These are phyloP conservation scores for Heracleum sosnowskyi DNA, from an alignment of 129 eudicot genomes.

Conservation along the genomic window DNA sequence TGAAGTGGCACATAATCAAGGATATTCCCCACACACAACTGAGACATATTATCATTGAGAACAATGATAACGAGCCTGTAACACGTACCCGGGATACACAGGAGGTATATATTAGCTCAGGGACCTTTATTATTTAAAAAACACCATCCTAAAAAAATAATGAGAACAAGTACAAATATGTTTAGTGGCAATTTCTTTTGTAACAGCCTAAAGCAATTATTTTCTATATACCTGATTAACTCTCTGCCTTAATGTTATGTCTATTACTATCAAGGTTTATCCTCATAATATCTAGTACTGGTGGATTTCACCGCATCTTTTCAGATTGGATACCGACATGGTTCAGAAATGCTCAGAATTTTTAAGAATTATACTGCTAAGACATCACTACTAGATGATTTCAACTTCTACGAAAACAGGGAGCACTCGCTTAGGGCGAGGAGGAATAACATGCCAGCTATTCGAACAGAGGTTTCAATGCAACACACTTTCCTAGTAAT, in stretches of 20 bases:
- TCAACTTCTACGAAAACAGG: constrained; percentile 60
- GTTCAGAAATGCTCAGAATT: constrained; percentile 72
- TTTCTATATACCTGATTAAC: neutral
- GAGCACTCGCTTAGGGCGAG: constrained; percentile 41
- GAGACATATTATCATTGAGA: constrained; percentile 70
- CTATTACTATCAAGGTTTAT: neutral
- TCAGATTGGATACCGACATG: constrained; percentile 70
- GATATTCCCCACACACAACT: constrained; percentile 64
- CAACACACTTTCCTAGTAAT: constrained; percentile 17
- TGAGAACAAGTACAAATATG: neutral
- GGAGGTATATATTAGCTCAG: constrained; percentile 42
- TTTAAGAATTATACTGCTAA: constrained; percentile 55
- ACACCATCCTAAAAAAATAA: neutral
- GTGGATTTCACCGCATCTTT: neutral
- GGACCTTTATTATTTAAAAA: neutral
- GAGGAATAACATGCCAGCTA: constrained; percentile 40
- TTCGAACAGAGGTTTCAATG: constrained; percentile 24
- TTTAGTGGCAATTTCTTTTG: neutral
- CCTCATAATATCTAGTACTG: neutral
- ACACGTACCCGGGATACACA: constrained; percentile 83
- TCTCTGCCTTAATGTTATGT: neutral
- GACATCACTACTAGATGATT: constrained; percentile 67
- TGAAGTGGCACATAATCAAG: constrained; percentile 90
- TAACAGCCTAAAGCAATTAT: neutral
- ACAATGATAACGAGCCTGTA: constrained; percentile 71